Evolutionary conservation across 768 basidiomycete genomes (phyloP), one percentile per base, ranked within the genome.

Genomic region (Cystobasidium onofrii): DNA sequence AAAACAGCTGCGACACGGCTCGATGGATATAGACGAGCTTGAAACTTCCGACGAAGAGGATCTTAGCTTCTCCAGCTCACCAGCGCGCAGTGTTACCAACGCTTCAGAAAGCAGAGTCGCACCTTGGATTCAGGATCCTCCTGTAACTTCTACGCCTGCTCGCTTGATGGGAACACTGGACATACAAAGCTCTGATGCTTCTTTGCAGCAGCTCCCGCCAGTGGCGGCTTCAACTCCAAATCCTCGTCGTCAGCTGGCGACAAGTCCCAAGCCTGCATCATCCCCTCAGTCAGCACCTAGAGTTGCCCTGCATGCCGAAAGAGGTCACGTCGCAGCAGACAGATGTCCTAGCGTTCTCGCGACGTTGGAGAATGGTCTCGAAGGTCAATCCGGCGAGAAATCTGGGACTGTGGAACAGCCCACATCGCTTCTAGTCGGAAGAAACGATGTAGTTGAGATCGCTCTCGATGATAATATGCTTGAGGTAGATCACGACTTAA

Each of bases 71-170:
- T 39, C 29, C 34, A 31, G 31, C 57, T 61, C 57, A 25, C 34
- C 57, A 10, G n/a, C 29, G 23, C 13, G 31, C 4, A 31, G 29
- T 39, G 17, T 9, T 27, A 20, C 57, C 2, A 39, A 12, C 23
- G 13, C 4, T 7, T 29, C 23, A 20, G 31, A 13, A 20, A 12
- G 17, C 34, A 61, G 13, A 33, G 29, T 6, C 17, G 9, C 57
- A 15, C 10, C 20, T 15, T 27, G 25, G 13, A 3, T 2, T 17
- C 60, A 27, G 18, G n/a, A n/a, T 15, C n/a, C 31, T 10, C 60
- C 43, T 9, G 15, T 10, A 12, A 50, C 44, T 7, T 67, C 65
- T 12, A 67, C 65, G 9, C 65, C 65, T 52, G 65, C 65, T n/a
- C 44, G 52, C 25, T 13, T 46, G 65, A 25, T 67, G 65, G 12